Evolutionary conservation across 202 grass and related monocot species (phyloP), one percentile per base, ranked within the genome.

Genomic region (Dendrocalamus latiflorus): DNA sequence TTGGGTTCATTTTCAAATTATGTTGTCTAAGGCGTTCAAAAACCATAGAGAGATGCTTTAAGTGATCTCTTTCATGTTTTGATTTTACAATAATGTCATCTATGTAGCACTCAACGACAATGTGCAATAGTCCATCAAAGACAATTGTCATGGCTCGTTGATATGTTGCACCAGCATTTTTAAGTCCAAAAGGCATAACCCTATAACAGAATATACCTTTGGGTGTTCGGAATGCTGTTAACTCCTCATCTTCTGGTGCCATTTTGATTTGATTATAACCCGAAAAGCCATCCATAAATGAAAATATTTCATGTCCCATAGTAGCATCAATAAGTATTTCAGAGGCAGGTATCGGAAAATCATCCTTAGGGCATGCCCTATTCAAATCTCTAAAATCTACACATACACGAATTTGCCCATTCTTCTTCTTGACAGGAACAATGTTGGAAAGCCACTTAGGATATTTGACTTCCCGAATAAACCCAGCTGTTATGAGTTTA

Each of bases 241-340:
- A 1, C 33, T 34, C 33, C 1, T 77, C 74, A 1, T 64, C 41
- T 49, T 63, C 74, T 34, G 12, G 24, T 0, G 48, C 62, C 82
- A 70, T 77, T 24, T 56, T 84, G 20, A 76, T 77, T 37, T 76
- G 63, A 2, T 76, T 84, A 11, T 81, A 86, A 16, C 33, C 84
- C 33, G 2, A 78, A 54, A 24, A 71, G 5, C 64, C 42, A 73
- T 83, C 73, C 54, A 34, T 34, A 34, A 34, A 34, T 34, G 33
- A 34, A 34, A 34, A 34, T 34, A 34, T 34, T 34, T 34, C 33
- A 34, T 34, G 33, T 34, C 33, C 33, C 33, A 34, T 34, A 34
- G 4, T 34, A 34, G 4, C 0, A 34, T 34, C 33, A 34, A 34
- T 5, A 34, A 34, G 33, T 34, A 34, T 34, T 34, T 34, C 33